Percentiles rank a stretch among this genome's conserved stretches.
Evolutionary conservation across 106 monocot species (phyloP).

Genomic region (Apostasia shenzhenica): DNA sequence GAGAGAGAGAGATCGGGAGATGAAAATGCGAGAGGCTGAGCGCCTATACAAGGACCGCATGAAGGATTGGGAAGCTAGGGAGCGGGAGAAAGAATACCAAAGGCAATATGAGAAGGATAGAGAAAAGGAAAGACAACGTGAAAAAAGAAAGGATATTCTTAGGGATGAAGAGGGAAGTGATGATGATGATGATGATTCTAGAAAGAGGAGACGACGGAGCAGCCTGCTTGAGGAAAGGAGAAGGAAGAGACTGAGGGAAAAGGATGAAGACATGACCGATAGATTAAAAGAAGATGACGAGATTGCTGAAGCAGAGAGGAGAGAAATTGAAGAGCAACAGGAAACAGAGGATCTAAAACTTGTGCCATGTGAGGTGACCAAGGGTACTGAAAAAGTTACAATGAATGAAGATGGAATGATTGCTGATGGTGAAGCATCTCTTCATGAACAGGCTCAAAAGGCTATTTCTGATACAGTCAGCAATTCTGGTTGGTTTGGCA

Average conservation of each 20-base stretch:
- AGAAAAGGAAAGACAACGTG: constrained; percentile 73
- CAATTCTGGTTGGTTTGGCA: constrained; percentile 21
- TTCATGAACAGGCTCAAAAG: constrained; percentile 7
- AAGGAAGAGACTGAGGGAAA: constrained; percentile 79
- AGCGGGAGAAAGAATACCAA: constrained; percentile 85
- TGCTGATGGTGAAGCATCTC: constrained; percentile 14
- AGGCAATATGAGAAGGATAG: constrained; percentile 57
- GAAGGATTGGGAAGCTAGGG: constrained; percentile 90
- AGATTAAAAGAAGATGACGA: constrained; percentile 78
- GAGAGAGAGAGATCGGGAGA: constrained; percentile 78
- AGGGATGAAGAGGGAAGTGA: constrained; percentile 83
- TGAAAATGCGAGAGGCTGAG: constrained; percentile 62
- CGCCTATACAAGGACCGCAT: constrained; percentile 70
- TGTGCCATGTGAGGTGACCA: constrained; percentile 9
- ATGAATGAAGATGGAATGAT: constrained; percentile 25
- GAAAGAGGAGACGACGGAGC: constrained; percentile 56
- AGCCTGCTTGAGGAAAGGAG: constrained; percentile 62
- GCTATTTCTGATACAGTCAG: constrained; percentile 15
- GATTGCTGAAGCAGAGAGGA: constrained; percentile 69
- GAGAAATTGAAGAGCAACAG: constrained; percentile 52
- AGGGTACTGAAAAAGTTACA: constrained; percentile 12
- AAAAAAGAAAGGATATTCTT: constrained; percentile 62
- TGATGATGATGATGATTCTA: constrained; percentile 81
- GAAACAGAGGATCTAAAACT: constrained; percentile 21
- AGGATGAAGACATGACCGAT: constrained; percentile 77